Base-by-base conservation (phyloP, 1,139 yeast species). In the Pichia sp. region DNA sequence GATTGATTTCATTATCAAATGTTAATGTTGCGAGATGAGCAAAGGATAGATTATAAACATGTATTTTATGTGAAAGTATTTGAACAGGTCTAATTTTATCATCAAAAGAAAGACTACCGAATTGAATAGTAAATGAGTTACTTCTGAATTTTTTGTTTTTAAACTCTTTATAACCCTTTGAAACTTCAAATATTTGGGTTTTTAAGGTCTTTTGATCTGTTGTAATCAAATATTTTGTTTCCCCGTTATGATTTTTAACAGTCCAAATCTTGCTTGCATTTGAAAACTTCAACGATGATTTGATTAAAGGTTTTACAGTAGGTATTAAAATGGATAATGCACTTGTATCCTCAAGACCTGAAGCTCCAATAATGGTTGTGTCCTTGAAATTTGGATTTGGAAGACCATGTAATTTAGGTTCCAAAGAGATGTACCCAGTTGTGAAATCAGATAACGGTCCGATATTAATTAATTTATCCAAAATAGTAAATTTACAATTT, bases 241-340 rank as follows among this genome's bases (percentile, higher is more conserved):
- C 66, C 6, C 55, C 61, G 23, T 55, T 53, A 42, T 63, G 63
- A 48, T 73, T 70, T 49, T 70, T 64, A 32, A 82, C 61, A 35
- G 87, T 82, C 86, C 92, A 83, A 61, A 87, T 75, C 54, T 86
- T 77, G 48, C 84, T 81, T 31, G 86, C 79, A 53, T 86, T 82
- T 2, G 84, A 78, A 49, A 90, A 89, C 41, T 81, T 80, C 38
- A 90, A 68, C 0, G 94, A 80, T 6, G 87, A 76, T 42, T 79
- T 77, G 34, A 87, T 79, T 0, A 59, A 59, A 1, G 90, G 90
- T 52, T 80, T 80, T 8, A 83, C 70, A 10, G 81, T 71, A 8
- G 87, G 87, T 11, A 77, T 71, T 39, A 82, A 68, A 8, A 84
- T 70, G 32, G 83, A 78, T 33, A 90, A 56, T 8, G 83, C 75